Percentiles rank a stretch among this genome's conserved stretches.
phyloP scores from a whole-genome alignment of 306 rosid species.

The Cucurbita moschata region DNA sequence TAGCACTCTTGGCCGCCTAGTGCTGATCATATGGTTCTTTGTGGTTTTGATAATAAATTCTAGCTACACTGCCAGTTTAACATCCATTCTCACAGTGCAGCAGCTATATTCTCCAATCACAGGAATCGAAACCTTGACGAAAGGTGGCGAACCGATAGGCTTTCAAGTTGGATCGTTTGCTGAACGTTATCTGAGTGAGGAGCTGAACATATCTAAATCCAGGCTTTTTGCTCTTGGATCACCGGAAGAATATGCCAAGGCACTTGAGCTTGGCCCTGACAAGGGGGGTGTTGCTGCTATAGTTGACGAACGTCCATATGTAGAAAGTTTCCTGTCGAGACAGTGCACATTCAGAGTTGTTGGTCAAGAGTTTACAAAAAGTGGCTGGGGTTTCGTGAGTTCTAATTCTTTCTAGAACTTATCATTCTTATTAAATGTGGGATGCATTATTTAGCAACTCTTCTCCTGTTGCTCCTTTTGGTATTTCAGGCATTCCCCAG shows the following conservation, averaged over 20 bases:
- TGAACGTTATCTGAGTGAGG: slow-evolving; percentile 54
- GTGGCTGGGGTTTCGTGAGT: slow-evolving; percentile 99
- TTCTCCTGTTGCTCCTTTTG: not conserved
- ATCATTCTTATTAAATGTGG: not conserved
- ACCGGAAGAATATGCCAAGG: slow-evolving; percentile 63
- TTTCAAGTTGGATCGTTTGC: slow-evolving; percentile 87
- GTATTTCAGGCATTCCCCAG: slow-evolving; percentile 65
- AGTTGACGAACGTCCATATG: slow-evolving; percentile 68
- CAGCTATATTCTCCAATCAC: slow-evolving; percentile 53
- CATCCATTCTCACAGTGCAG: slow-evolving; percentile 95
- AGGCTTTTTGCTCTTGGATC: slow-evolving; percentile 72
- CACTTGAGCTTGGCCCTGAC: slow-evolving; percentile 61
- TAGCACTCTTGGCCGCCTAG: slow-evolving; percentile 79
- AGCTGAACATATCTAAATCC: slow-evolving; percentile 55
- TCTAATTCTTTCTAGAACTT: not conserved
- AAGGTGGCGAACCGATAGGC: slow-evolving; percentile 53
- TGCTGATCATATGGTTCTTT: slow-evolving; percentile 79
- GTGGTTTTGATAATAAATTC: slow-evolving; percentile 91
- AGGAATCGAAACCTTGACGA: slow-evolving; percentile 70
- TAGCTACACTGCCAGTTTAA: slow-evolving; percentile 97
- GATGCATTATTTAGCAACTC: not conserved
- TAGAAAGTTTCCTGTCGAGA: slow-evolving; percentile 65
- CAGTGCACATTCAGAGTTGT: slow-evolving; percentile 73
- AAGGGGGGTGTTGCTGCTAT: slow-evolving; percentile 91
- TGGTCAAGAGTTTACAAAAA: slow-evolving; percentile 93